These are phyloP conservation scores for Mollisia scopiformis DNA, from an alignment of 2,329 filamentous ascomycete species.

Conservation along the genomic window DNA sequence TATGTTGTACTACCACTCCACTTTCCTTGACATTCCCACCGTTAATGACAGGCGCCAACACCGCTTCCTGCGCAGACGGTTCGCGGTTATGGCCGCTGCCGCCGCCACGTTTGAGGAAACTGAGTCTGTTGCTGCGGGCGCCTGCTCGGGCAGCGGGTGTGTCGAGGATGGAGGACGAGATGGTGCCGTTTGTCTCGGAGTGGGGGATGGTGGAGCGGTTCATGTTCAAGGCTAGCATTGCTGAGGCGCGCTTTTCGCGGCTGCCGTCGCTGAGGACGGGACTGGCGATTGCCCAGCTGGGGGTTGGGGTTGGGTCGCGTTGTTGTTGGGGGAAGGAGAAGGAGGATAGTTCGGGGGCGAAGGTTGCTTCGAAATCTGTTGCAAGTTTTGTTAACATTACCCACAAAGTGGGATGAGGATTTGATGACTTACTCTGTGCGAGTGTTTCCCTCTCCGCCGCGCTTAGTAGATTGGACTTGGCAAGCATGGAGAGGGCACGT, in stretches of 20 bases:
- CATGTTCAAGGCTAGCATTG: conserved; percentile 18
- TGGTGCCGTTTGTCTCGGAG: conserved; percentile 28
- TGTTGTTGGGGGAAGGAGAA: conserved; percentile 57
- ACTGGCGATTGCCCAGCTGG: conserved; percentile 37
- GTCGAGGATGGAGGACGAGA: conserved; percentile 30
- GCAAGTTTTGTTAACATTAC: conserved; percentile 20
- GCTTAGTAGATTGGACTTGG: conserved; percentile 58
- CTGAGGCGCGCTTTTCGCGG: neutral
- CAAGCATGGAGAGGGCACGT: conserved; percentile 74
- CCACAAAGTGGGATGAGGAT: conserved; percentile 24
- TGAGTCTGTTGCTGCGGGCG: conserved; percentile 22
- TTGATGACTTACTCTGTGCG: conserved; percentile 58
- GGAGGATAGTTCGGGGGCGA: conserved; percentile 66
- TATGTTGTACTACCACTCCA: neutral
- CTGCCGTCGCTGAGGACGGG: conserved; percentile 17
- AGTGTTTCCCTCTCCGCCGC: conserved; percentile 57
- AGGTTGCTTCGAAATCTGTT: conserved; percentile 63
- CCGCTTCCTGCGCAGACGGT: conserved; percentile 2
- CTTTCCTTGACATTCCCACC: neutral
- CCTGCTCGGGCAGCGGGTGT: conserved; percentile 16
- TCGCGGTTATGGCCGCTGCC: neutral
- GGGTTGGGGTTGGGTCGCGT: conserved; percentile 42
- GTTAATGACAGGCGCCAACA: conserved; percentile 12
- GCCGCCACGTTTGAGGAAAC: conserved; percentile 26
- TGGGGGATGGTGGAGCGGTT: conserved; percentile 8